These are phyloP conservation scores for Debaryomyces singareniensis DNA, from an alignment of 1,139 yeast genomes.

Conservation along the genomic window DNA sequence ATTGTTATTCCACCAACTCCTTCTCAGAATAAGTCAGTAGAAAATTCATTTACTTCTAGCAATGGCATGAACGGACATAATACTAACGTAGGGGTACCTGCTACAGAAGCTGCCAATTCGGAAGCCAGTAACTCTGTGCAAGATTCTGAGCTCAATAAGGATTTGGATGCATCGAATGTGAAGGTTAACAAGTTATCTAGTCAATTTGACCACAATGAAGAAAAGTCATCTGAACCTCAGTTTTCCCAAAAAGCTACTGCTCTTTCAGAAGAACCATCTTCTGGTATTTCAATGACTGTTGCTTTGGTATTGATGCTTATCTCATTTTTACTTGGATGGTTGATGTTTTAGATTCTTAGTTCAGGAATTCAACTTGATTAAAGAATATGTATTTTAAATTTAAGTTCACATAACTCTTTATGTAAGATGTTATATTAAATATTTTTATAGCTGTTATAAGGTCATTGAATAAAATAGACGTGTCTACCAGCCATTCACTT, in stretches of 20 bases:
- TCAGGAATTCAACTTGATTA: not conserved
- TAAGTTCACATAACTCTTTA: too few relatives aligned
- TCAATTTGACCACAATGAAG: conserved; percentile 29
- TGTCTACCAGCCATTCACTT: too few relatives aligned
- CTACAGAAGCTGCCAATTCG: conserved; percentile 13
- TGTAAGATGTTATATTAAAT: too few relatives aligned
- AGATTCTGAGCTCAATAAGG: conserved; percentile 12
- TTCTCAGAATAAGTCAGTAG: conserved; percentile 8
- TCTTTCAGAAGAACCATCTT: conserved; percentile 24
- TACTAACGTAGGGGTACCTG: conserved; percentile 2
- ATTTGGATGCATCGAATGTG: conserved; percentile 33
- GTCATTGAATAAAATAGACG: too few relatives aligned
- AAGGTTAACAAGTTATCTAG: conserved; percentile 37
- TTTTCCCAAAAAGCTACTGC: conserved; percentile 4
- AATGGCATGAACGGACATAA: conserved; percentile 10
- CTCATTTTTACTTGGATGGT: conserved; percentile 59
- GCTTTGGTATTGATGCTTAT: conserved; percentile 46
- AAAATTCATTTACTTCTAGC: conserved; percentile 8
- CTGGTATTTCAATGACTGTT: conserved; percentile 50
- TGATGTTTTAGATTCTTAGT: conserved; percentile 33
- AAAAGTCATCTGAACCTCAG: conserved; percentile 5
- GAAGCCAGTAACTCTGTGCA: conserved; percentile 9
- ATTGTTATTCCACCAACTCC: conserved; percentile 3
- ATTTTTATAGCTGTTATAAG: too few relatives aligned
- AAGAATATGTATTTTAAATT: too few relatives aligned